Evolutionary conservation across 2,329 filamentous ascomycete genomes (phyloP).

Genomic region (Pseudogymnoascus pannorum): DNA sequence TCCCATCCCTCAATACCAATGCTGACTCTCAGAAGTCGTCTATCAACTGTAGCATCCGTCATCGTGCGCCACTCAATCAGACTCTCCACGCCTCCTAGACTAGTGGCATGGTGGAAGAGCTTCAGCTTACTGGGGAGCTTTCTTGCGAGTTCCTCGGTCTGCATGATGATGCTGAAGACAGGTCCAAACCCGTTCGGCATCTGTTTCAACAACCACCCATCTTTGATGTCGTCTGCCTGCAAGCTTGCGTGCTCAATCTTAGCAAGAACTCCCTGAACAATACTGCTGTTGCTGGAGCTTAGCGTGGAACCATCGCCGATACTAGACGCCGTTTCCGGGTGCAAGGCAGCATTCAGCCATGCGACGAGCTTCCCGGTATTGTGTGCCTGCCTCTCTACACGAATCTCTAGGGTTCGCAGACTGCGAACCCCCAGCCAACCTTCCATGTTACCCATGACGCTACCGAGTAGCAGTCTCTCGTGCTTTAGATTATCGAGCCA

Average conservation of each 20-base stretch:
- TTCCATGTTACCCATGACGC: slow-evolving; percentile 82
- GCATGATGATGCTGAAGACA: slow-evolving; percentile 71
- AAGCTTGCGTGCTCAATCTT: slow-evolving; percentile 71
- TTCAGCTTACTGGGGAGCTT: slow-evolving; percentile 67
- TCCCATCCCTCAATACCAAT: slow-evolving; percentile 81
- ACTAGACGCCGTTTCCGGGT: slow-evolving; percentile 14
- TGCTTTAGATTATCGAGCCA: slow-evolving; percentile 54
- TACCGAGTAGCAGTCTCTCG: slow-evolving; percentile 72
- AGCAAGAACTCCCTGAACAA: slow-evolving; percentile 48
- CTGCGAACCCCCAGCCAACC: slow-evolving; percentile 87
- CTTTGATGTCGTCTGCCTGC: slow-evolving; percentile 54
- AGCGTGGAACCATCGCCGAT: slow-evolving; percentile 9
- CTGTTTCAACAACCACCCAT: slow-evolving; percentile 70
- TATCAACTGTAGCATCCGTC: slow-evolving; percentile 69
- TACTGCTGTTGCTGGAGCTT: slow-evolving; percentile 32
- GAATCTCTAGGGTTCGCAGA: slow-evolving; percentile 75
- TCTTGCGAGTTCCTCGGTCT: slow-evolving; percentile 52
- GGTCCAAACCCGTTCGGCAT: slow-evolving; percentile 90
- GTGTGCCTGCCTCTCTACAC: slow-evolving; percentile 68
- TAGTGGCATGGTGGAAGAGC: slow-evolving; percentile 92
- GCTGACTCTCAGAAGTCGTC: slow-evolving; percentile 68
- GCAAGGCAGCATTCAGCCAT: slow-evolving; percentile 50
- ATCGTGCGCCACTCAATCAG: slow-evolving; percentile 95
- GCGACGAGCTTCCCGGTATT: slow-evolving; percentile 62
- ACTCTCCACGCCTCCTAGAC: slow-evolving; percentile 87